Percentiles rank a stretch among this genome's conserved stretches.
phyloP scores from a whole-genome alignment of 352 stramenopile species.

The Pythium pyrilobum region DNA sequence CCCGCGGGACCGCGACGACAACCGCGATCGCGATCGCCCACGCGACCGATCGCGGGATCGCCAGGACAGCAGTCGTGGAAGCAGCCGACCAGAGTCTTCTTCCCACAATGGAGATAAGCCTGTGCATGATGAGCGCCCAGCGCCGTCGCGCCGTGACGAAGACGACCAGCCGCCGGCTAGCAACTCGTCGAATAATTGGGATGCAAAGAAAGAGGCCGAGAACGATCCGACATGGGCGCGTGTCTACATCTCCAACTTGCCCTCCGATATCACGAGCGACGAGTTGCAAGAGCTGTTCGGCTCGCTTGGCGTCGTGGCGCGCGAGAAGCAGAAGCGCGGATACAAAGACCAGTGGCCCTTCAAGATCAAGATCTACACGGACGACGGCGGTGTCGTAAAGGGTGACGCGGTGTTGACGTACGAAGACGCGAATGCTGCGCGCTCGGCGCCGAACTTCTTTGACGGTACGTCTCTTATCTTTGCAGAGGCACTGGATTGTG shows the following conservation, averaged over 20 bases:
- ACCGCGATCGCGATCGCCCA: constrained; percentile 12
- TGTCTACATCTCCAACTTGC: constrained; percentile 87
- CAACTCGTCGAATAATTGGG: constrained; percentile 50
- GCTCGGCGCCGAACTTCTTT: constrained; percentile 79
- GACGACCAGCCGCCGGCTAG: constrained; percentile 14
- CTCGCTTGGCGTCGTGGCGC: constrained; percentile 70
- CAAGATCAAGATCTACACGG: constrained; percentile 89
- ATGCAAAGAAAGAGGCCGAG: constrained; percentile 68
- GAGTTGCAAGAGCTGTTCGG: constrained; percentile 86
- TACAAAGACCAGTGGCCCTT: constrained; percentile 89
- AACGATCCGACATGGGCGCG: constrained; percentile 76
- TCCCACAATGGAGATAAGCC: constrained; percentile 21
- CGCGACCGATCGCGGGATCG: constrained; percentile 31
- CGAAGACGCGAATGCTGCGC: constrained; percentile 79
- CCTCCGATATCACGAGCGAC: constrained; percentile 63
- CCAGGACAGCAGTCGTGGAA: constrained; percentile 1
- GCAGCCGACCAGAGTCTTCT: not conserved
- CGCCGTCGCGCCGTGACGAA: constrained; percentile 2
- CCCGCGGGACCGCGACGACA: constrained; percentile 9
- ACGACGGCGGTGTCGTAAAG: constrained; percentile 63
- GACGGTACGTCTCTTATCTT: constrained; percentile 40
- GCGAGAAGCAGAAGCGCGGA: constrained; percentile 83
- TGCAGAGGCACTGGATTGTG: not conserved
- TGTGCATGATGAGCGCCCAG: constrained; percentile 1
- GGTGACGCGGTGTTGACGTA: constrained; percentile 83